These are phyloP conservation scores for Rhodamnia rubescens DNA, from an alignment of 345 rosid genomes.

Conservation along the genomic window DNA sequence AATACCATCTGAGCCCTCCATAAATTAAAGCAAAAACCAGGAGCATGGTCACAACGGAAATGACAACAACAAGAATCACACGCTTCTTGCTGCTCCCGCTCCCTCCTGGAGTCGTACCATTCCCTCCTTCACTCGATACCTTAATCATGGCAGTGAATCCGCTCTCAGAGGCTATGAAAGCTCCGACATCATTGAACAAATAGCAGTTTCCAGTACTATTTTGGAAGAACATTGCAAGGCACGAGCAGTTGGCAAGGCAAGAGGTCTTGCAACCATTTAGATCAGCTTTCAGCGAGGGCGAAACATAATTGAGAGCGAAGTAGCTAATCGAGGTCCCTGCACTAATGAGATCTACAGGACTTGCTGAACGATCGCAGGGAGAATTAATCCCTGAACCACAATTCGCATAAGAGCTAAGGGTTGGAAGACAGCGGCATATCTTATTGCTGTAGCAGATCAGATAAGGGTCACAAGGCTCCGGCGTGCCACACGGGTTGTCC, in stretches of 20 bases:
- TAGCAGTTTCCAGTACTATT: constrained; percentile 27
- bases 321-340: constrained; percentile 34
- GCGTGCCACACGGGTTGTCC: constrained; percentile 21
- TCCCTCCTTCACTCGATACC: constrained; percentile 8
- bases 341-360: constrained; percentile 10
- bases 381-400: constrained; percentile 26
- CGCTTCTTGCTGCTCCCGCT: background rate
- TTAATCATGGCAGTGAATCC: constrained; percentile 25
- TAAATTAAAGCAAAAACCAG: constrained; percentile 12
- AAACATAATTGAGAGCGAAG: constrained; percentile 29
- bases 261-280: constrained; percentile 29
- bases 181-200: constrained; percentile 33
- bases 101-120: background rate
- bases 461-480: constrained; percentile 26
- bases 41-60: constrained; percentile 10
- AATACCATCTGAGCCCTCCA: constrained; percentile 13
- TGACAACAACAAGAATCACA: constrained; percentile 6
- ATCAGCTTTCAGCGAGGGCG: constrained; percentile 11
- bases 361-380: constrained; percentile 9
- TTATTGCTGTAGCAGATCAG: constrained; percentile 16
- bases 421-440: constrained; percentile 30
- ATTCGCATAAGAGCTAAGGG: constrained; percentile 3
- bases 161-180: constrained; percentile 17
- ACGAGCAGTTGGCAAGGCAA: constrained; percentile 40
- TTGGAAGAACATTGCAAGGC: constrained; percentile 36